Evolutionary conservation across 371 early-diverging fungal species (phyloP), one percentile per base, ranked within the genome.

Genomic region (Batrachochytrium dendrobatidis): DNA sequence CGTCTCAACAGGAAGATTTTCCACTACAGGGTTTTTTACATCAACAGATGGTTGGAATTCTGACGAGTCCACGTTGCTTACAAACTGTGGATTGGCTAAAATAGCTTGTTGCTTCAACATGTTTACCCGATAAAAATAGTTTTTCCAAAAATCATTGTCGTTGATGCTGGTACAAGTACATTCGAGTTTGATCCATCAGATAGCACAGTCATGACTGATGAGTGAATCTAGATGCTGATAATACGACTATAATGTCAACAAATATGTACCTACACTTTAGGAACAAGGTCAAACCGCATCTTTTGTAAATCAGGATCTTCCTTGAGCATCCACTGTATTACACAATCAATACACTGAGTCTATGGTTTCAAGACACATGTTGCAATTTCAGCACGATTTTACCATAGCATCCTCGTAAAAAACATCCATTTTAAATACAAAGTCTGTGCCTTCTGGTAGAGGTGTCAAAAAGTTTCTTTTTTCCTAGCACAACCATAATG

Each of bases 61-160:
- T n/a, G n/a, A n/a, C n/a, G n/a, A n/a, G n/a, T n/a, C n/a, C n/a
- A n/a, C n/a, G n/a, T n/a, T n/a, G n/a, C n/a, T n/a, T n/a, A n/a
- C n/a, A n/a, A n/a, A n/a, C n/a, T n/a, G n/a, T n/a, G n/a, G n/a
- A n/a, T n/a, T n/a, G n/a, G n/a, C 17, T 25, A 56, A 1, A 25
- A 26, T 17, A n/a, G 20, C 1, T 24, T 39, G 26, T 51, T 84
- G 83, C 50, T 84, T 84, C 30, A 81, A 63, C 33, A 83, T 63
- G 2, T 79, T 78, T 0, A 86, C 83, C n/a, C 87, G 76, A 65
- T 88, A 86, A 66, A 88, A 88, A 58, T 88, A 88, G 55, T 86
- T 88, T 56, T 74, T 67, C 87, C 87, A 87, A 64, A 87, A 87
- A 6, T 59, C 67, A 0, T 71, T 68, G 32, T 87, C 88, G 17